A percentile compares a stretch with the other conserved stretches of the same genome.
Evolutionary conservation across 768 basidiomycete species (phyloP).

Genomic region (Crepidotus variabilis): DNA sequence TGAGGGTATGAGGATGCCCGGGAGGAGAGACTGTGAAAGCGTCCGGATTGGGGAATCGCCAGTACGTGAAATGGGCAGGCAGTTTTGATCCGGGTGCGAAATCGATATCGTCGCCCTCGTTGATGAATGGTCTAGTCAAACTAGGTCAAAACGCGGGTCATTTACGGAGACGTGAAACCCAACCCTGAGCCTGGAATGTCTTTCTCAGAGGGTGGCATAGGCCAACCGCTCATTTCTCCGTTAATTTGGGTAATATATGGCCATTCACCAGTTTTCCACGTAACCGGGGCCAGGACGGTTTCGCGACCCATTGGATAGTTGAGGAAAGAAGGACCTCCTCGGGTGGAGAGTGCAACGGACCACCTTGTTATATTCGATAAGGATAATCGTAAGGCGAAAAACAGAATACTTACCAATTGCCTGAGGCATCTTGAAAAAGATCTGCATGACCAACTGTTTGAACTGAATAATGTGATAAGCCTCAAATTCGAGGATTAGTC

Average conservation of each 20-base stretch:
- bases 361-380: slow-evolving; percentile 13
- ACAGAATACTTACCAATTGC: slow-evolving; percentile 25
- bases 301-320: slow-evolving; percentile 32
- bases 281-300: slow-evolving; percentile 29
- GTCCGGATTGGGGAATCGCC: slow-evolving; percentile 21
- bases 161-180: not conserved
- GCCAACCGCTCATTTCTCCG: slow-evolving; percentile 19
- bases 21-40: slow-evolving; percentile 19
- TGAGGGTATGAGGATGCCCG: slow-evolving; percentile 16
- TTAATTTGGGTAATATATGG: slow-evolving; percentile 20
- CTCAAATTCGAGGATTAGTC: not conserved
- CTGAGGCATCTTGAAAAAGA: slow-evolving; percentile 26
- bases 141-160: not conserved
- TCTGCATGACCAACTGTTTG: slow-evolving; percentile 37
- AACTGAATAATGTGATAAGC: slow-evolving; percentile 13
- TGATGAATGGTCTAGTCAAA: slow-evolving; percentile 11
- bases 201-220: slow-evolving; percentile 10
- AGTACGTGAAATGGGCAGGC: slow-evolving; percentile 25
- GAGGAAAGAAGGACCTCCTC: slow-evolving; percentile 21
- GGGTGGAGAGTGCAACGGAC: slow-evolving; percentile 20
- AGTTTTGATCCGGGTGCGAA: slow-evolving; percentile 18
- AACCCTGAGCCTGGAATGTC: slow-evolving; percentile 9
- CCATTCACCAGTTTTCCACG: slow-evolving; percentile 25
- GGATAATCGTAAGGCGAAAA: not conserved
- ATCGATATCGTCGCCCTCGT: slow-evolving; percentile 18